Evolutionary conservation across 73 alveolate genomes (phyloP).

Genomic region (Paramecium biaurelia): DNA sequence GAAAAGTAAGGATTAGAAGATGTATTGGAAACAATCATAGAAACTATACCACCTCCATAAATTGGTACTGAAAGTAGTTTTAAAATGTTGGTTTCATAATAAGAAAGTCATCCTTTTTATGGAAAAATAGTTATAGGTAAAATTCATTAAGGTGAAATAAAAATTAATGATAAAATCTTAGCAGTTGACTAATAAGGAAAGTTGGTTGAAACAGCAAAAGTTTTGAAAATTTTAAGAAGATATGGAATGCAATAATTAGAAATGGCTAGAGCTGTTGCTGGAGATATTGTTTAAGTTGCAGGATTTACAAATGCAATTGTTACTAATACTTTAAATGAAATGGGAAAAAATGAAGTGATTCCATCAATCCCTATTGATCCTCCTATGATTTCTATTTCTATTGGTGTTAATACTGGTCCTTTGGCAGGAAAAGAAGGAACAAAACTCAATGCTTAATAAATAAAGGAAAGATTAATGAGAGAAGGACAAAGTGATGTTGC

Average conservation of each 20-base stretch:
- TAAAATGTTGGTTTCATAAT: slow-evolving; percentile 80
- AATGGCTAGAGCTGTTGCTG: slow-evolving; percentile 81
- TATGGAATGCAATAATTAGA: slow-evolving; percentile 81
- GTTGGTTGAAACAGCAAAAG: slow-evolving; percentile 67
- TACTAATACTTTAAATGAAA: slow-evolving; percentile 72
- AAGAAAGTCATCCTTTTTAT: slow-evolving; percentile 77
- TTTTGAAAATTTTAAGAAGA: slow-evolving; percentile 76
- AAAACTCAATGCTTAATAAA: slow-evolving; percentile 66
- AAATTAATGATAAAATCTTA: slow-evolving; percentile 72
- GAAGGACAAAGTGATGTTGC: slow-evolving; percentile 87
- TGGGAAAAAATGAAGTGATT: slow-evolving; percentile 70
- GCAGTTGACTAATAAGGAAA: slow-evolving; percentile 70
- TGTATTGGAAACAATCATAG: slow-evolving; percentile 73
- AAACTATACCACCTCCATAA: slow-evolving; percentile 74
- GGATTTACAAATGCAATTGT: slow-evolving; percentile 78
- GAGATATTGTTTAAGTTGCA: slow-evolving; percentile 86
- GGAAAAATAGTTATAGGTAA: slow-evolving; percentile 83
- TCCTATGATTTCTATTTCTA: slow-evolving; percentile 75
- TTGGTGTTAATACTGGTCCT: slow-evolving; percentile 81
- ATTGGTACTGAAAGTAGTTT: slow-evolving; percentile 63
- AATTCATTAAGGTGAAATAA: slow-evolving; percentile 70
- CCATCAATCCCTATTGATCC: slow-evolving; percentile 86
- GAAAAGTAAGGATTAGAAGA: slow-evolving; percentile 69
- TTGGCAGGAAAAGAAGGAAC: slow-evolving; percentile 83
- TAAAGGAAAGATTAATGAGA: slow-evolving; percentile 74